Conservation (phyloP, 805 yeast genomes). For the Metschnikowia lunata region DNA sequence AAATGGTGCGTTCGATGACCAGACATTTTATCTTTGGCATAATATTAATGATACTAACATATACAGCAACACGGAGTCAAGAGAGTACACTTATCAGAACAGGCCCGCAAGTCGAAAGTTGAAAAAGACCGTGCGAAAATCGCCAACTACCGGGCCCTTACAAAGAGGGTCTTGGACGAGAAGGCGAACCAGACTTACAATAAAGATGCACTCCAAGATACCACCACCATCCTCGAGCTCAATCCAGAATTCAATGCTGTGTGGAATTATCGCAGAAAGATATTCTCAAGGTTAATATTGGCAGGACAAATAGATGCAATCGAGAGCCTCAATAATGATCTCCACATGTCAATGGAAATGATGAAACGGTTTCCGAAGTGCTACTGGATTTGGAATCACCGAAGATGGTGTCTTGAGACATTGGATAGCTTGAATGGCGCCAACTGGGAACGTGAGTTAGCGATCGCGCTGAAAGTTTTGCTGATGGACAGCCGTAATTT, state of each 20-base stretch:
- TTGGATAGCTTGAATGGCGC: constrained; percentile 45
- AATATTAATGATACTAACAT: too few species aligned
- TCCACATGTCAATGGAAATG: constrained; percentile 53
- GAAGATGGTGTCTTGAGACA: constrained; percentile 67
- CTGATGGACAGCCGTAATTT: constrained; percentile 76
- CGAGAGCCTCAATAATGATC: constrained; percentile 47
- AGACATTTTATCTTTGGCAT: too few species aligned
- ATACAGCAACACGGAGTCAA: constrained; percentile 65
- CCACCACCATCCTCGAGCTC: constrained; percentile 52
- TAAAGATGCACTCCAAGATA: constrained; percentile 43
- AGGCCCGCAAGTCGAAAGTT: constrained; percentile 48
- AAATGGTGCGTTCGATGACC: too few species aligned
- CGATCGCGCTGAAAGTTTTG: constrained; percentile 63
- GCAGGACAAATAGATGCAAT: constrained; percentile 5
- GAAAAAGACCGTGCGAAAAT: constrained; percentile 61
- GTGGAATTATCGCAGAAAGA: constrained; percentile 88
- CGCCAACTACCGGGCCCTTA: constrained; percentile 46
- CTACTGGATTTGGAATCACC: constrained; percentile 96
- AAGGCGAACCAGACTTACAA: constrained; percentile 18
- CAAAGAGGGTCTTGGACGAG: constrained; percentile 37
- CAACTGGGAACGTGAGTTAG: constrained; percentile 69
- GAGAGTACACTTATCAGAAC: constrained; percentile 52
- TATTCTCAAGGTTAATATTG: constrained; percentile 37
- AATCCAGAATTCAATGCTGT: constrained; percentile 87
- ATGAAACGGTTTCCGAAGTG: constrained; percentile 75